Conservation (phyloP, 768 basidiomycete genomes). For the Boletus pseudo-olivaceus region DNA sequence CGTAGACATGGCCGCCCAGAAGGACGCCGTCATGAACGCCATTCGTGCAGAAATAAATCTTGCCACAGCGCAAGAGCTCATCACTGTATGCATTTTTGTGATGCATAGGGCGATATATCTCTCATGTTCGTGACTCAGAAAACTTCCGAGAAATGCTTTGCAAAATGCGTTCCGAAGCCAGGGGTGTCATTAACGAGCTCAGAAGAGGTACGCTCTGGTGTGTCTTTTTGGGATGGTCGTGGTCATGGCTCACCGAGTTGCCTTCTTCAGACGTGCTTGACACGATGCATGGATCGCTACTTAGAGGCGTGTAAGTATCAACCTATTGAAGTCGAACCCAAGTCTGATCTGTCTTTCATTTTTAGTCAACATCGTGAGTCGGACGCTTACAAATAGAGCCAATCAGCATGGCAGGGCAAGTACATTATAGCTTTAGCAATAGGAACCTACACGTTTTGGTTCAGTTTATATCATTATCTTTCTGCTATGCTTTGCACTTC, state of each 20-base stretch:
- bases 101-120: neutral
- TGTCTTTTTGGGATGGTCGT: neutral
- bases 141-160: constrained; percentile 74
- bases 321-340: neutral
- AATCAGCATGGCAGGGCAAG: constrained; percentile 24
- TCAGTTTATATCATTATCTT: neutral
- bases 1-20: constrained; percentile 37
- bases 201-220: constrained; percentile 56
- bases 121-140: constrained; percentile 44
- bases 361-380: constrained; percentile 77
- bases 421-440: constrained; percentile 7
- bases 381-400: constrained; percentile 60
- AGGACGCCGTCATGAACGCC: constrained; percentile 52
- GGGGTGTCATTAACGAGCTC: constrained; percentile 62
- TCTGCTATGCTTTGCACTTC: neutral
- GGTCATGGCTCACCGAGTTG: neutral
- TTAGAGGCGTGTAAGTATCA: constrained; percentile 74
- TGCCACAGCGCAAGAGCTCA: constrained; percentile 75
- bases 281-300: constrained; percentile 76
- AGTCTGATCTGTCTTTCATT: constrained; percentile 3
- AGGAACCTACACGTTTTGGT: neutral
- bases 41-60: constrained; percentile 70
- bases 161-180: constrained; percentile 76
- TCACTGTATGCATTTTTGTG: constrained; percentile 50
- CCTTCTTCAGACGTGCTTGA: constrained; percentile 59